Evolutionary conservation across 2,329 filamentous ascomycete genomes (phyloP), one percentile per base, ranked within the genome.

Genomic region (Claviceps paspali): DNA sequence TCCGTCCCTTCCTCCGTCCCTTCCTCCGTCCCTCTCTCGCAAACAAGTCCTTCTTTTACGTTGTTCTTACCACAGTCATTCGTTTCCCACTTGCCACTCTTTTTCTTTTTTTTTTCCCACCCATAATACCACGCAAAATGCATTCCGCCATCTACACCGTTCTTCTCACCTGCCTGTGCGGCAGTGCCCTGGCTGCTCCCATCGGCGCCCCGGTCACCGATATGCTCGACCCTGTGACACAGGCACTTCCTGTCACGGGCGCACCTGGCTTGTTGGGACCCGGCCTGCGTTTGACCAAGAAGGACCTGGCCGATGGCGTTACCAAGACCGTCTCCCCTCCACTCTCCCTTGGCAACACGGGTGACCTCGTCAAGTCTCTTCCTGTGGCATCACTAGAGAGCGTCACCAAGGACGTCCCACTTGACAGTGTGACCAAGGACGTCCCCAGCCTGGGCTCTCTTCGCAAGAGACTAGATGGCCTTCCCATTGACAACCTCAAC

Each of bases 101-200:
- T 10, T 7, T 17, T 11, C n/a, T 7, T 14, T 11, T 6, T 12
- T 36, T n/a, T 6, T 29, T 29, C 35, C 5, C 10, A 7, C 17
- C 22, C n/a, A n/a, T n/a, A n/a, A 27, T 18, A 36, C 22, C 3
- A 23, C 3, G 28, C 28, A 28, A 35, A 32, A 39, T 39, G 38
- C 38, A 36, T 17, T 12, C 33, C 23, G 19, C 33, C 10, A 22
- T 39, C 28, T 36, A 35, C 24, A 17, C 32, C 8, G 38, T 35
- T 22, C 38, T 39, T 19, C 22, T 39, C 4, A 18, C 38, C 29
- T 39, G 38, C 33, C 33, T 39, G 5, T 35, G 18, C 21, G 38
- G 38, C 29, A 39, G 32, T 33, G 35, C 38, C 10, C 32, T 39
- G 11, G 33, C 10, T 32, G 38, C 38, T n/a, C 38, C 38, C 28